Base-by-base conservation (phyloP, 169 alveolate species). In the Plasmodium cynomolgi region DNA sequence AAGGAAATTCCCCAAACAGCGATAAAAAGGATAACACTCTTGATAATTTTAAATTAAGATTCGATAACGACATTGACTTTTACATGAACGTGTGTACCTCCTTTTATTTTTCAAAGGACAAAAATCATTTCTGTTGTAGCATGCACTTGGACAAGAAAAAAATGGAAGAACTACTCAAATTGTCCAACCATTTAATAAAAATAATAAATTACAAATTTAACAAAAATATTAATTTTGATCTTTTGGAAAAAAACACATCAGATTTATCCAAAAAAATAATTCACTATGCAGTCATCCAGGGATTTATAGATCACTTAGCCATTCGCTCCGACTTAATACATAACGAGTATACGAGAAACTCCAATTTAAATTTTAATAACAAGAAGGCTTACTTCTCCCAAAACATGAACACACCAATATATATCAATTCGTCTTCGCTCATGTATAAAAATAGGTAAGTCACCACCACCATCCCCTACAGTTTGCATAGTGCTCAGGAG, bases 241-340 rank as follows among this genome's bases (percentile, higher is more conserved):
- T 62, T 15, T 58, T 90, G 33, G 91, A 90, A 73, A 68, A 80
- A 58, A 37, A 79, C 34, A 26, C 62, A 50, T 90, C 94, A 3
- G 54, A 33, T 9, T 26, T 80, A 37, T 90, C 94, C 34, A 90
- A 80, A 90, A 54, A 80, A 80, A 90, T 90, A 58, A 90, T 90
- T 33, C 84, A 90, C 56, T 90, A 90, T 80, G 90, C 94, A 58
- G 74, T 90, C 50, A 62, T 90, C 72, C 94, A 90, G 82, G 94
- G 94, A 29, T 90, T 90, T 44, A 90, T 90, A 50, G 94, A 90
- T 17, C 94, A 90, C 47, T 39, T 90, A 41, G 94, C 94, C n/a
- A 90, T 90, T 23, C 94, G 94, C 82, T 90, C 81, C 33, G 94
- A 90, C 54, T 37, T 90, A 41, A 44, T 90, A 80, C 88, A 80